These are phyloP conservation scores for Cyanidiococcus yangmingshanensis DNA, from an alignment of 23 red algal genomes.

Conservation along the genomic window DNA sequence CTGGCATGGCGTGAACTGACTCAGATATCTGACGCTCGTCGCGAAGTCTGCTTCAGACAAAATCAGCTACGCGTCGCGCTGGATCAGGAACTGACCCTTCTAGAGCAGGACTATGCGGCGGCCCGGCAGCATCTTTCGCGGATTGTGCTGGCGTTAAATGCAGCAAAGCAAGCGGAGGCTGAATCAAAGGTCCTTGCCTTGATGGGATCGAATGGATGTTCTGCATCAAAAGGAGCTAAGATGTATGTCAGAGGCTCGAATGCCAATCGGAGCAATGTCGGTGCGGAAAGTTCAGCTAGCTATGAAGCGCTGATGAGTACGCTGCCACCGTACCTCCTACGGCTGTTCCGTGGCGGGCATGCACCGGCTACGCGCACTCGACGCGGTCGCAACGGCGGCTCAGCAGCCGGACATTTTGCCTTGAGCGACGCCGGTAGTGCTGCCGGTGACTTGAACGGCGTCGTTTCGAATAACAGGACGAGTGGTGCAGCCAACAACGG, in stretches of 20 bases:
- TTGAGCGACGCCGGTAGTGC: not conserved
- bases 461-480: not conserved
- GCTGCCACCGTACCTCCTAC: not conserved
- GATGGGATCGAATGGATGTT: not conserved
- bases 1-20: constrained; percentile 1
- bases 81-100: not conserved
- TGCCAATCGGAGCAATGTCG: not conserved
- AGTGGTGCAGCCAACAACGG: not conserved
- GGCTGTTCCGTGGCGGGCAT: not conserved
- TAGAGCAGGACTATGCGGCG: not conserved
- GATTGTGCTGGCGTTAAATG: not conserved
- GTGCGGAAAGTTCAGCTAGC: not conserved
- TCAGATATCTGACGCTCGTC: not conserved
- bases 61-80: not conserved
- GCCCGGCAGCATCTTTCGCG: not conserved
- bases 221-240: not conserved
- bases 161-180: not conserved
- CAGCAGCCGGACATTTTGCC: not conserved
- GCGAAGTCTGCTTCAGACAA: not conserved
- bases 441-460: not conserved
- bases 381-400: not conserved
- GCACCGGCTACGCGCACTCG: not conserved
- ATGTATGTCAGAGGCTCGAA: not conserved
- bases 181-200: not conserved
- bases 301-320: not conserved